A percentile compares a stretch with the other conserved stretches of the same genome.
phyloP scores from a whole-genome alignment of 208 protist genomes.

The Acanthamoeba castellanii region DNA sequence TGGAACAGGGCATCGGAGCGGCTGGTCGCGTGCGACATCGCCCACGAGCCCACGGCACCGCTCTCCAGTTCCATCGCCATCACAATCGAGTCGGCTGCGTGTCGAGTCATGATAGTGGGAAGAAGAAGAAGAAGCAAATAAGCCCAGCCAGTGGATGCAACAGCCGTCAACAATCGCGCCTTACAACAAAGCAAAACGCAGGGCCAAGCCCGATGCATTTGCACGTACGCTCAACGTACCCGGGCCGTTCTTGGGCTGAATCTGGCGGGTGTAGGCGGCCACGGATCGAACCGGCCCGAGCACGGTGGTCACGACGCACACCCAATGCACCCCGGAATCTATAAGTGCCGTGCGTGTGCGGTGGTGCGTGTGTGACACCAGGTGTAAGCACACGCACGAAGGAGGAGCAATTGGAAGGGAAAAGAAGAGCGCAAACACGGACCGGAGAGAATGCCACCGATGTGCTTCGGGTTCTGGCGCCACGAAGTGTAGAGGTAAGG shows the following conservation, averaged over 20 bases:
- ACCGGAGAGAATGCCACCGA: constrained; percentile 32
- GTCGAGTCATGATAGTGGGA: too few relatives aligned
- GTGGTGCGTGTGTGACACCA: neutral
- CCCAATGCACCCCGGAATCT: constrained; percentile 55
- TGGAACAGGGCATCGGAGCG: constrained; percentile 35
- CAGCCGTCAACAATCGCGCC: too few relatives aligned
- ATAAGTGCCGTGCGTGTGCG: neutral
- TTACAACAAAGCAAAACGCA: neutral
- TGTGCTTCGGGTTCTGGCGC: constrained; percentile 36
- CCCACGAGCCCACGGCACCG: constrained; percentile 21
- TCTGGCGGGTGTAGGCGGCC: neutral
- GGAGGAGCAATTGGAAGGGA: too few relatives aligned
- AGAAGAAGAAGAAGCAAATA: neutral
- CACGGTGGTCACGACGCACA: constrained; percentile 32
- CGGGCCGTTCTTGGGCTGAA: neutral
- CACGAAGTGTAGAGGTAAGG: constrained; percentile 10
- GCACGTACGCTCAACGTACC: neutral
- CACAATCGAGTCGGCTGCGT: constrained; percentile 10
- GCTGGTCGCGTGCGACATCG: constrained; percentile 21
- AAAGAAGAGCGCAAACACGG: neutral
- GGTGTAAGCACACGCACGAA: too few relatives aligned
- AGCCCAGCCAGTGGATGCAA: neutral
- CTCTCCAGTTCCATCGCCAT: constrained; percentile 38
- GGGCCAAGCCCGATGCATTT: neutral
- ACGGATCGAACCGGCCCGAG: constrained; percentile 23